Evolutionary conservation across 2,329 filamentous ascomycete species (phyloP).

Genomic region (Verticillium albo-atrum): DNA sequence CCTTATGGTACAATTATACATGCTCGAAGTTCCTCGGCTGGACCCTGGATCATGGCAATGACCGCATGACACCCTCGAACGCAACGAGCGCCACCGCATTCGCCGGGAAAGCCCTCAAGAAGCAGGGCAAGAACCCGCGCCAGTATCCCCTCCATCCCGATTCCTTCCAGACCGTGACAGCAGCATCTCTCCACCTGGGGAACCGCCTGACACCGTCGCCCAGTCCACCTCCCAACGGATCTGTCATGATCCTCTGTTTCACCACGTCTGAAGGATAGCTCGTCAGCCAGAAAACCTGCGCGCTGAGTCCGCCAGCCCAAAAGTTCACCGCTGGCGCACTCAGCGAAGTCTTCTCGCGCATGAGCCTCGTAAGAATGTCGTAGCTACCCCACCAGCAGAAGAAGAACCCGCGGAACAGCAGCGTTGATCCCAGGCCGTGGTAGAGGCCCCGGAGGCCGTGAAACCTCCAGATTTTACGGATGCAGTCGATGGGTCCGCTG

Average conservation of each 20-base stretch:
- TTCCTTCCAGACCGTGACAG: slow-evolving; percentile 70
- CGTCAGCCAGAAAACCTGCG: slow-evolving; percentile 91
- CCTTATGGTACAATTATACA: not conserved
- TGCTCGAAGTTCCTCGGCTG: not conserved
- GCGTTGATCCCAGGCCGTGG: slow-evolving; percentile 77
- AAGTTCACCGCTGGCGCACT: slow-evolving; percentile 85
- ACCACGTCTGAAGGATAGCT: slow-evolving; percentile 91
- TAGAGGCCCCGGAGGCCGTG: slow-evolving; percentile 82
- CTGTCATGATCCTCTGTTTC: slow-evolving; percentile 97
- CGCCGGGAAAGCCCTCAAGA: slow-evolving; percentile 88
- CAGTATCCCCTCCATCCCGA: slow-evolving; percentile 78
- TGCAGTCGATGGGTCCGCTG: slow-evolving; percentile 80
- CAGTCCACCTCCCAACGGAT: slow-evolving; percentile 70
- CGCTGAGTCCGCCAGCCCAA: slow-evolving; percentile 90
- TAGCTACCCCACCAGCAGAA: slow-evolving; percentile 99
- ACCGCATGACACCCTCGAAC: slow-evolving; percentile 87
- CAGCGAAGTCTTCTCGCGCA: slow-evolving; percentile 64
- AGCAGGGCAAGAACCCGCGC: slow-evolving; percentile 91
- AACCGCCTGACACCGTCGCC: slow-evolving; percentile 67
- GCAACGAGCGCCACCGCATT: slow-evolving; percentile 91
- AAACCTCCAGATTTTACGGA: slow-evolving; percentile 60
- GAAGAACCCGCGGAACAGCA: slow-evolving; percentile 89
- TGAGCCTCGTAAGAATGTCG: slow-evolving; percentile 69
- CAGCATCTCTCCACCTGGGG: slow-evolving; percentile 74
- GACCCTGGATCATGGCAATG: slow-evolving; percentile 36